Conservation (phyloP, 768 basidiomycete genomes). For the Mycena pura region DNA sequence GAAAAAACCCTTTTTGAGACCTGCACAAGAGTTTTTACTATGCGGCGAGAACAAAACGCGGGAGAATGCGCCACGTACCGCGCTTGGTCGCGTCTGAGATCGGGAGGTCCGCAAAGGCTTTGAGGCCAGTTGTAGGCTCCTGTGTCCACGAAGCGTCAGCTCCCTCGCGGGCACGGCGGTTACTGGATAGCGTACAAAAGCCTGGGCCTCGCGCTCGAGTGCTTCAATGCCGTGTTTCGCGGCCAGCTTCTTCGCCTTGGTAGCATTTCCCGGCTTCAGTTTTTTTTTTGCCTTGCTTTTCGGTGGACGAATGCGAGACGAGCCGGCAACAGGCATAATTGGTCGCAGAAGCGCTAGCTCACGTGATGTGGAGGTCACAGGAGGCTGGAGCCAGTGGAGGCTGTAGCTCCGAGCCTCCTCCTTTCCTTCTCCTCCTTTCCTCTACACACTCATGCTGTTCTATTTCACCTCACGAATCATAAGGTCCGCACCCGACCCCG, state of each 20-base stretch:
- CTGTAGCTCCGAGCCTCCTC: too few species aligned
- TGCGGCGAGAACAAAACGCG: background rate
- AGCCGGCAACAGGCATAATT: conserved; percentile 15
- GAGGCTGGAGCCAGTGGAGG: too few species aligned
- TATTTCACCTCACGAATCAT: conserved; percentile 56
- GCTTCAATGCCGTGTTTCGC: conserved; percentile 56
- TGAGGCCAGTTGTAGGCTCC: conserved; percentile 58
- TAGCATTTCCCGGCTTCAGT: conserved; percentile 8
- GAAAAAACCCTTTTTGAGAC: conserved; percentile 87
- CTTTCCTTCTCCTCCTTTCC: background rate
- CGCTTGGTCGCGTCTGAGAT: conserved; percentile 79
- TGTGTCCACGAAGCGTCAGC: too few species aligned
- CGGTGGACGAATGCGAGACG: conserved; percentile 13
- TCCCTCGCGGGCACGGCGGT: too few species aligned
- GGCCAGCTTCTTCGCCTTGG: conserved; percentile 50
- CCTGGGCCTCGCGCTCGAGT: conserved; percentile 54
- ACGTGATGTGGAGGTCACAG: too few species aligned
- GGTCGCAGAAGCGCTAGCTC: too few species aligned
- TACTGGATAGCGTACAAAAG: conserved; percentile 62
- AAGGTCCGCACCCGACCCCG: conserved; percentile 41
- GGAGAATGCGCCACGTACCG: conserved; percentile 57
- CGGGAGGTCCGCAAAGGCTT: conserved; percentile 75
- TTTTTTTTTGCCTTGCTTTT: conserved; percentile 23
- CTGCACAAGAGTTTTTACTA: conserved; percentile 41
- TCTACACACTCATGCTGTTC: conserved; percentile 52